phyloP scores from a whole-genome alignment of 1,284 basidiomycete genomes.

The Meira miltonrushii region DNA sequence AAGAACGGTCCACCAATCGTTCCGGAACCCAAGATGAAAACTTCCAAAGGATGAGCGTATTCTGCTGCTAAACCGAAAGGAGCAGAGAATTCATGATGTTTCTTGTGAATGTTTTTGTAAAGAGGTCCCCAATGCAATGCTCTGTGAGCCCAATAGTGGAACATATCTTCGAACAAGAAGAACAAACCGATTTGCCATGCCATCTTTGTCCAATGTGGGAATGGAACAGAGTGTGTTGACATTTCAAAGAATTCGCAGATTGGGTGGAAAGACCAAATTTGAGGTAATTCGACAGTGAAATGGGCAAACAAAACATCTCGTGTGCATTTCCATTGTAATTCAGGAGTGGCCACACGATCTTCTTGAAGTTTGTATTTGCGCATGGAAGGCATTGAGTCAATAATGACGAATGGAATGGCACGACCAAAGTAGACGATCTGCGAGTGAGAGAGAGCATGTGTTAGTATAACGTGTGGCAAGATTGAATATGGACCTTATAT shows the following conservation, averaged over 20 bases:
- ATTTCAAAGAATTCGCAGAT: constrained; percentile 83
- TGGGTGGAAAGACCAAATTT: constrained; percentile 97
- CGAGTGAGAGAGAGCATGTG: not conserved
- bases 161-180: constrained; percentile 93
- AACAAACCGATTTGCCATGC: constrained; percentile 78
- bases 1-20: constrained; percentile 84
- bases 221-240: constrained; percentile 85
- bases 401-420: constrained; percentile 88
- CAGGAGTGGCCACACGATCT: constrained; percentile 68
- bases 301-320: constrained; percentile 91
- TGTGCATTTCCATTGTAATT: constrained; percentile 92
- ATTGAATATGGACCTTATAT: not conserved
- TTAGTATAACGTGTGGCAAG: not conserved
- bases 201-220: constrained; percentile 59
- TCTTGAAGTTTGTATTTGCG: constrained; percentile 85
- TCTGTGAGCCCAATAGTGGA: constrained; percentile 76
- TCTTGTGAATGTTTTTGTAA: constrained; percentile 96
- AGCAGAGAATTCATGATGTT: constrained; percentile 88
- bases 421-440: constrained; percentile 96
- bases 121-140: constrained; percentile 81
- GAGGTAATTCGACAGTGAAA: constrained; percentile 88
- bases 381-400: constrained; percentile 90
- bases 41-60: constrained; percentile 91
- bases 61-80: constrained; percentile 97
- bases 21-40: constrained; percentile 78